Conservation (phyloP, 2,329 filamentous ascomycete genomes). For the Diplodia sapinea region DNA sequence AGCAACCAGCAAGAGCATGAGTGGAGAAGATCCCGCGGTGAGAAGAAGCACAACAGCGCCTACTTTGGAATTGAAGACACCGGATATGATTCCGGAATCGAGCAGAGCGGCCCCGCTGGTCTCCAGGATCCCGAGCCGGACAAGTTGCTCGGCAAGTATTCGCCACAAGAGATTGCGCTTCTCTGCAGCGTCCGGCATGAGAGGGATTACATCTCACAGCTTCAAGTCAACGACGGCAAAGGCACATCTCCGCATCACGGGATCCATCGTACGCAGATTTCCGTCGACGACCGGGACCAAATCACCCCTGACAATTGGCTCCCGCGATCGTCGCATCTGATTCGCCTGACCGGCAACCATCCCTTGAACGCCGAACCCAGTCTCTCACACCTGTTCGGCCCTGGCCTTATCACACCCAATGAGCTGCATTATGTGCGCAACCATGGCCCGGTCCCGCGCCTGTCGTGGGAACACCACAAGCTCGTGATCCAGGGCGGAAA, state of each 20-base stretch:
- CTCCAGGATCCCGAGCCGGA: slow-evolving; percentile 37
- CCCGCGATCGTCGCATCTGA: slow-evolving; percentile 54
- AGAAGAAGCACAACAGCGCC: slow-evolving; percentile 48
- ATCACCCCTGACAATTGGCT: slow-evolving; percentile 62
- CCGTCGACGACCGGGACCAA: slow-evolving; percentile 58
- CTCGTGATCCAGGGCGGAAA: slow-evolving; percentile 53
- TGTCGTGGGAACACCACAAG: slow-evolving; percentile 58
- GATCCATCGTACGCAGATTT: slow-evolving; percentile 39
- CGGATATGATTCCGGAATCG: slow-evolving; percentile 32
- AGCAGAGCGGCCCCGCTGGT: slow-evolving; percentile 36
- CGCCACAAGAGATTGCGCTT: slow-evolving; percentile 52
- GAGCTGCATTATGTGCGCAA: slow-evolving; percentile 60
- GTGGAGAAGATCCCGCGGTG: slow-evolving; percentile 42
- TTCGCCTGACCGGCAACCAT: slow-evolving; percentile 60
- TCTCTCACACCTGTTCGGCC: slow-evolving; percentile 52
- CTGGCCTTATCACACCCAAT: slow-evolving; percentile 59
- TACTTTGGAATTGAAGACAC: slow-evolving; percentile 39
- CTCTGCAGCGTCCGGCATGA: slow-evolving; percentile 53
- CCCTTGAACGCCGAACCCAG: slow-evolving; percentile 59
- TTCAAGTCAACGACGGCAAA: slow-evolving; percentile 54
- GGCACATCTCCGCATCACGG: slow-evolving; percentile 45
- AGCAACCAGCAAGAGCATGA: slow-evolving; percentile 34
- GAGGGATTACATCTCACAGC: slow-evolving; percentile 48
- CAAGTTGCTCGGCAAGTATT: slow-evolving; percentile 47
- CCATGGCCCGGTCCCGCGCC: slow-evolving; percentile 59